Percentiles rank a stretch among this genome's conserved stretches.
phyloP scores from a whole-genome alignment of 495 filamentous ascomycete genomes.

The Penicillium salamii region DNA sequence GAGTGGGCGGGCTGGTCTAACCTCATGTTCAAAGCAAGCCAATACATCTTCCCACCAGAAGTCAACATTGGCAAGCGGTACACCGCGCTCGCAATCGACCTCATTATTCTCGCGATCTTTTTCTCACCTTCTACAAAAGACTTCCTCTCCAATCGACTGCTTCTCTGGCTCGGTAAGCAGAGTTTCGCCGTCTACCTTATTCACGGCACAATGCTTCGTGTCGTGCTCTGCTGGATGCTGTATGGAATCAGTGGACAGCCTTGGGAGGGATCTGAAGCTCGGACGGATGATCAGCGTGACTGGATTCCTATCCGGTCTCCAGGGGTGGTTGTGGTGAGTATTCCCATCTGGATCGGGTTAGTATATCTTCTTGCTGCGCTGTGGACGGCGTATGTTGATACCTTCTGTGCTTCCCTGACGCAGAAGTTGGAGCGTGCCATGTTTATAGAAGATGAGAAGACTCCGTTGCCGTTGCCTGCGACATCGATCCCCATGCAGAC shows the following conservation, averaged over 20 bases:
- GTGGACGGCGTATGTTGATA: constrained; percentile 67
- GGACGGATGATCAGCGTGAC: constrained; percentile 38
- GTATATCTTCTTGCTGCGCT: constrained; percentile 56
- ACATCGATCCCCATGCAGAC: constrained; percentile 32
- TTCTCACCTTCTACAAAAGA: constrained; percentile 57
- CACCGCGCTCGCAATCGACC: constrained; percentile 57
- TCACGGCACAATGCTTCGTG: constrained; percentile 64
- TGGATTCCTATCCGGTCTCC: constrained; percentile 37
- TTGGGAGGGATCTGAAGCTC: constrained; percentile 45
- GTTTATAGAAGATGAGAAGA: constrained; percentile 53
- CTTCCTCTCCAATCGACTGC: constrained; percentile 53
- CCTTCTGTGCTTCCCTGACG: constrained; percentile 59
- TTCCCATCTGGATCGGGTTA: constrained; percentile 56
- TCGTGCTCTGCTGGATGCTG: constrained; percentile 59
- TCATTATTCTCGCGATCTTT: constrained; percentile 56
- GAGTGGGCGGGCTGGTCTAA: constrained; percentile 61
- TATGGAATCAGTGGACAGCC: constrained; percentile 56
- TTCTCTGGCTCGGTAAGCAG: constrained; percentile 67
- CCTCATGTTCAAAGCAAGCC: constrained; percentile 39
- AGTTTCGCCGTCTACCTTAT: constrained; percentile 70
- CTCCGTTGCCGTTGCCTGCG: constrained; percentile 35
- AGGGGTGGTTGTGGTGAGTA: constrained; percentile 45
- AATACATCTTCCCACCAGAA: constrained; percentile 54
- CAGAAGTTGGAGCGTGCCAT: constrained; percentile 54
- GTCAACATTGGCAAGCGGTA: constrained; percentile 52